Base-by-base conservation (phyloP, 768 basidiomycete species). In the Phylloporus sp. region DNA sequence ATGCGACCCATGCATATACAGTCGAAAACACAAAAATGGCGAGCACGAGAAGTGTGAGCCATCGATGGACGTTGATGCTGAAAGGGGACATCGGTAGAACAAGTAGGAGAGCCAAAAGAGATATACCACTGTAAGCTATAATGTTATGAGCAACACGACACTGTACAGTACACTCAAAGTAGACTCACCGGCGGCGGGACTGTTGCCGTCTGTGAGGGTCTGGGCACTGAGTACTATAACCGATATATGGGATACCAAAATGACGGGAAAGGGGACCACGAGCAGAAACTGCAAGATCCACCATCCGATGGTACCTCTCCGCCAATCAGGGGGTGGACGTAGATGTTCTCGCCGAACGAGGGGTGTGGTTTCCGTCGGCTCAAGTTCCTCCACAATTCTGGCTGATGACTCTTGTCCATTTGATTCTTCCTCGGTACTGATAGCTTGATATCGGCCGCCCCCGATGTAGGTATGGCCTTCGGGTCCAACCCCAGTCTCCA, bases 41-140 rank as follows among this genome's bases (percentile, higher is more conserved):
- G 22, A 80, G 49, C 9, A 75, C 60, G 31, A 70, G 31, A 16
- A 68, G 11, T 6, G 72, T 72, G 26, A 80, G 59, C 50, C 50
- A 63, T 26, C 65, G 69, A 45, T 76, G 79, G 7, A 77, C 64
- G 53, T 78, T 79, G 64, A 80, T 77, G 9, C 75, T 74, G 67
- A 88, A 90, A 0, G 86, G 87, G 2, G 79, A 73, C 43, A 87
- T 57, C 4, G 86, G 86, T 8, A 87, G 57, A 54, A 84, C 59
- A 22, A 84, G 67, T 31, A 86, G 61, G 23, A 79, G 61, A 1
- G 77, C 72, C 10, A 85, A 54, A 2, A 80, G 15, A 0, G 79
- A 75, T 3, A 79, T 56, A 0, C 61, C 56, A 2, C 65, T 61
- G 57, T 86, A 88, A 2, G 85, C 84, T 86, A 55, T 11, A 44